Conservation (phyloP, 768 basidiomycete species). For the Galerina marginata region DNA sequence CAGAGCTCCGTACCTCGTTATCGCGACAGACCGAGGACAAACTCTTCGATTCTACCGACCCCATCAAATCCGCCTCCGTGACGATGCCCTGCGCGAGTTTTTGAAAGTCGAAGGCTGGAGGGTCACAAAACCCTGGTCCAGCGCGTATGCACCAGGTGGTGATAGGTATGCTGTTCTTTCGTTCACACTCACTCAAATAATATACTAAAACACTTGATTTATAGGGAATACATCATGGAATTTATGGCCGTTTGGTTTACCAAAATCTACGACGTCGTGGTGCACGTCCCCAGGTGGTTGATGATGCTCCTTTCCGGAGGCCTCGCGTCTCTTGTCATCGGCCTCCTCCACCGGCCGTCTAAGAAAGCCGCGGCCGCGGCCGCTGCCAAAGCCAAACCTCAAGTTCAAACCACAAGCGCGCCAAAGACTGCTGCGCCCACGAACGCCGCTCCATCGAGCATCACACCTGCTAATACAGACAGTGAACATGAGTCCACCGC, state of each 20-base stretch:
- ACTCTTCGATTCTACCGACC: conserved; percentile 83
- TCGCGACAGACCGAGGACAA: conserved; percentile 73
- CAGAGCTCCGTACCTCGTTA: conserved; percentile 80
- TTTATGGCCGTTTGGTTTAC: conserved; percentile 56
- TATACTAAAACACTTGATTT: neutral
- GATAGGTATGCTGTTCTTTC: conserved; percentile 50
- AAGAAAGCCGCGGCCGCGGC: conserved; percentile 18
- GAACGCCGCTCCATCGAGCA: conserved; percentile 7
- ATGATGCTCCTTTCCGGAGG: conserved; percentile 70
- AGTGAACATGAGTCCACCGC: conserved; percentile 24
- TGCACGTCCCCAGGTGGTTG: conserved; percentile 73
- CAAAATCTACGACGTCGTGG: conserved; percentile 54
- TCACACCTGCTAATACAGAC: conserved; percentile 18
- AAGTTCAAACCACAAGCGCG: neutral
- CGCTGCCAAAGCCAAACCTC: conserved; percentile 11
- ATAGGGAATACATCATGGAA: conserved; percentile 73
- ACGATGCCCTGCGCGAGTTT: conserved; percentile 68
- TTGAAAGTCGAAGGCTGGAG: conserved; percentile 69
- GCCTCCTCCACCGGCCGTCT: conserved; percentile 57
- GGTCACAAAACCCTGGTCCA: conserved; percentile 68
- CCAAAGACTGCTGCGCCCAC: conserved; percentile 1
- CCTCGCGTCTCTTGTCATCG: conserved; percentile 69
- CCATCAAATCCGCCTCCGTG: conserved; percentile 61
- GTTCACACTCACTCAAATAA: neutral
- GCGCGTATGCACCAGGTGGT: conserved; percentile 78